A percentile compares a stretch with the other conserved stretches of the same genome.
phyloP scores from a whole-genome alignment of 106 monocot species.

The Dendrobium catenatum region DNA sequence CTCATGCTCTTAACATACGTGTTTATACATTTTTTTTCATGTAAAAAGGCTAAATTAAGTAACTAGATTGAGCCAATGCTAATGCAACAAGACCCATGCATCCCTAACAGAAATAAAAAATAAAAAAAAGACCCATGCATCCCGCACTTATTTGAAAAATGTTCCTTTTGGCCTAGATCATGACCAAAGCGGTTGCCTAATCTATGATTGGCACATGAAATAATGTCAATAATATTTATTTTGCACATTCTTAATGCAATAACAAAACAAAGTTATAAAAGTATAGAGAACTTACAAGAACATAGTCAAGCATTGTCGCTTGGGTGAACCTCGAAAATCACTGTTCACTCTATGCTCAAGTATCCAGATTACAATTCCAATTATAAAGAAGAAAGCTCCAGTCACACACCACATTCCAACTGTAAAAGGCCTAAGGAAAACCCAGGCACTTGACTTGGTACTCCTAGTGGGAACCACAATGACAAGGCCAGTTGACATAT shows the following conservation, averaged over 20 bases:
- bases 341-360: slow-evolving; percentile 63
- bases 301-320: slow-evolving; percentile 38
- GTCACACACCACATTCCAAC: slow-evolving; percentile 52
- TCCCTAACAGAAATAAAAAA: not conserved
- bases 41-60: no score
- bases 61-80: not conserved
- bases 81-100: not conserved
- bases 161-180: not conserved
- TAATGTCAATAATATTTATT: not conserved
- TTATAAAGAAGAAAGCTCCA: slow-evolving; percentile 48
- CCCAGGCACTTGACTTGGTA: slow-evolving; percentile 47
- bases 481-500: slow-evolving; percentile 37
- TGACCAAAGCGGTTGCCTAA: not conserved
- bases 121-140: not conserved
- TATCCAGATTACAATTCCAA: slow-evolving; percentile 63
- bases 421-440: slow-evolving; percentile 63
- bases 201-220: not conserved
- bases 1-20: no score
- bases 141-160: not conserved
- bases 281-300: slow-evolving; percentile 31
- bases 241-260: not conserved
- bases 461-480: slow-evolving; percentile 33
- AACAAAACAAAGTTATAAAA: not conserved
- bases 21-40: no score
- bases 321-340: slow-evolving; percentile 63